Evolutionary conservation across 2,329 filamentous ascomycete genomes (phyloP), one percentile per base, ranked within the genome.

Genomic region (Allantophomopsis lycopodina): DNA sequence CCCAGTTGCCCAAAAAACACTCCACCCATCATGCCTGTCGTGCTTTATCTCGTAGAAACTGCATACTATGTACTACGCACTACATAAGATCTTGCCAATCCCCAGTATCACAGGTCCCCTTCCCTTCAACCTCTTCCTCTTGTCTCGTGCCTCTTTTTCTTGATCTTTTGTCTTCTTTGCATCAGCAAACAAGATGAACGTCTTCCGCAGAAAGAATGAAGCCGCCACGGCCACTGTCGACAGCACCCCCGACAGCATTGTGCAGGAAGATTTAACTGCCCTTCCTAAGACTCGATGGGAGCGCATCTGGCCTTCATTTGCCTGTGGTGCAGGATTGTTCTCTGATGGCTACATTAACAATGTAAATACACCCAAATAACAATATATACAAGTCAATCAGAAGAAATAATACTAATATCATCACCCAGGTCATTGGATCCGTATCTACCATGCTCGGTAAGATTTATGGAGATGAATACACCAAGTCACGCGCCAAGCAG

Each of bases 261-360:
- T 32, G 17, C 42, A 38, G 28, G 46, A 51, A 36, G 42, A 43
- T 35, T 31, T 50, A 13, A 46, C 43, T 1, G 36, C 46, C 11
- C 37, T 47, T 2, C 46, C 42, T 13, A 55, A 52, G 38, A 43
- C 39, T 18, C 38, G 15, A 32, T 54, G 52, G 53, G 45, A 53
- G 17, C 40, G 46, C 21, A 31, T 56, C 6, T 55, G 50, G 69
- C 85, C 87, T 12, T 82, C 86, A 1, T 79, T 94, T 49, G 87
- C 87, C 34, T 94, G 86, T 54, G 88, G 88, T 47, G 83, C 87
- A 38, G 88, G 88, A 52, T 69, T 94, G 2, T 94, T 94, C 60
- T 87, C 81, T 17, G 88, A 94, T 58, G 88, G 88, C 13, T 94
- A 94, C 58, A 74, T 94, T 55, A 93, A 94, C 61, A 86, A 84